phyloP scores from a whole-genome alignment of 2,329 filamentous ascomycete genomes.

The Xylaria sp. region DNA sequence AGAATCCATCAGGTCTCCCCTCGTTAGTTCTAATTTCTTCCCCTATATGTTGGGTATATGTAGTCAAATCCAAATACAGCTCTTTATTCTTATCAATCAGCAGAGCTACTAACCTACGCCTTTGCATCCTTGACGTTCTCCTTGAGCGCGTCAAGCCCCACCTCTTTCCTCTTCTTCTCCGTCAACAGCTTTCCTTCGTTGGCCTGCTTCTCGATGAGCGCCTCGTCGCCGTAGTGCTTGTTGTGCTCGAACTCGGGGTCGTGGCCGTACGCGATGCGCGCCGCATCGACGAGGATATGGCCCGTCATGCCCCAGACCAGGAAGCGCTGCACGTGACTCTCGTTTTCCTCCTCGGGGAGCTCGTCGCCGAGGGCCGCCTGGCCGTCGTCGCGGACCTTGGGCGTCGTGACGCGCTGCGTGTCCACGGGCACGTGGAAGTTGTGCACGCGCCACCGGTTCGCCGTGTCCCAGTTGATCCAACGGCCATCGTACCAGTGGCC shows the following conservation, averaged over 20 bases:
- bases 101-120: slow-evolving; percentile 48
- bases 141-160: slow-evolving; percentile 48
- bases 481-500: slow-evolving; percentile 85
- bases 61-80: not conserved
- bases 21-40: not conserved
- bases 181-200: slow-evolving; percentile 58
- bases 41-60: not conserved
- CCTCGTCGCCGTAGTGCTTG: slow-evolving; percentile 62
- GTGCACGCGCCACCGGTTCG: slow-evolving; percentile 80
- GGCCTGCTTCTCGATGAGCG: slow-evolving; percentile 59
- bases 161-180: slow-evolving; percentile 54
- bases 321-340: slow-evolving; percentile 66
- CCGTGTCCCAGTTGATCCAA: slow-evolving; percentile 83
- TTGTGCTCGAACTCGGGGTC: slow-evolving; percentile 85
- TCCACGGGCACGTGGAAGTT: slow-evolving; percentile 89
- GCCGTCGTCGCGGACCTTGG: slow-evolving; percentile 50
- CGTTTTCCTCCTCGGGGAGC: slow-evolving; percentile 51
- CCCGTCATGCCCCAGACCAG: slow-evolving; percentile 97
- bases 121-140: slow-evolving; percentile 54
- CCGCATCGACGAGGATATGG: slow-evolving; percentile 86
- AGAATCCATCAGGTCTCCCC: not conserved
- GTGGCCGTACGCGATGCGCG: slow-evolving; percentile 82
- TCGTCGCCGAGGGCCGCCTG: slow-evolving; percentile 41
- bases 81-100: not conserved
- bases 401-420: slow-evolving; percentile 74